Percentiles rank a stretch among this genome's conserved stretches.
Conservation (phyloP, 2,329 filamentous ascomycete genomes). For the Neofusicoccum laricinum region DNA sequence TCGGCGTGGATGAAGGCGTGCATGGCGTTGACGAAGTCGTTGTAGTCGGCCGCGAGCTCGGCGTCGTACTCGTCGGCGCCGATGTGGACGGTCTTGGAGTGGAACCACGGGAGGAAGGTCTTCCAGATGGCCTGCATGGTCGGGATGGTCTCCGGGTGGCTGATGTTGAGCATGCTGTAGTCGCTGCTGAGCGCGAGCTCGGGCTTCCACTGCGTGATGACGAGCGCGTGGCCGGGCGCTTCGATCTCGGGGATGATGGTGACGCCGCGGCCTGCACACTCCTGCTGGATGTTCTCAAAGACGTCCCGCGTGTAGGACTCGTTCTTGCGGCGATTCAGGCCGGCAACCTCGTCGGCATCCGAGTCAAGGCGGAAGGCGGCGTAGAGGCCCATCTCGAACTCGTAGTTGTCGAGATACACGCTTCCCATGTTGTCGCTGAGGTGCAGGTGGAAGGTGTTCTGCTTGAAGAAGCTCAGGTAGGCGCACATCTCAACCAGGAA, state of each 20-base stretch:
- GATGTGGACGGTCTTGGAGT: slow-evolving; percentile 37
- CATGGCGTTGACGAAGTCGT: slow-evolving; percentile 38
- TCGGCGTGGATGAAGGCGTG: slow-evolving; percentile 29
- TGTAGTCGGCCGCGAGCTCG: slow-evolving; percentile 34
- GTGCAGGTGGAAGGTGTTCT: slow-evolving; percentile 59
- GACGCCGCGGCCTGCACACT: slow-evolving; percentile 34
- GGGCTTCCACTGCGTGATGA: slow-evolving; percentile 40
- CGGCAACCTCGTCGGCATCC: slow-evolving; percentile 45
- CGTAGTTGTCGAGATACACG: slow-evolving; percentile 41
- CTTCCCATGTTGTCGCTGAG: slow-evolving; percentile 53
- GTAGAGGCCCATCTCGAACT: slow-evolving; percentile 50
- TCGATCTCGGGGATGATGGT: slow-evolving; percentile 39
- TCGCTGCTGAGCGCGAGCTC: slow-evolving; percentile 35
- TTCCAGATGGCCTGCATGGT: slow-evolving; percentile 37
- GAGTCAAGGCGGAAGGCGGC: slow-evolving; percentile 56
- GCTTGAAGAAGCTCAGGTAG: slow-evolving; percentile 61
- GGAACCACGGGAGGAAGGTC: slow-evolving; percentile 39
- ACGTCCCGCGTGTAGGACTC: slow-evolving; percentile 33
- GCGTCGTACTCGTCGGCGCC: slow-evolving; percentile 38
- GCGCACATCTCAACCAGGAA: slow-evolving; percentile 58
- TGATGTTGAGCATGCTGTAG: slow-evolving; percentile 36
- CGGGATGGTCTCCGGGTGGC: slow-evolving; percentile 34
- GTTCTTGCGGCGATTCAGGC: slow-evolving; percentile 46
- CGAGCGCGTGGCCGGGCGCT: slow-evolving; percentile 34
- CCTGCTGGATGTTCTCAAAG: slow-evolving; percentile 34